Base-by-base conservation (phyloP, 345 rosid species). In the Gossypium ekmanianum region DNA sequence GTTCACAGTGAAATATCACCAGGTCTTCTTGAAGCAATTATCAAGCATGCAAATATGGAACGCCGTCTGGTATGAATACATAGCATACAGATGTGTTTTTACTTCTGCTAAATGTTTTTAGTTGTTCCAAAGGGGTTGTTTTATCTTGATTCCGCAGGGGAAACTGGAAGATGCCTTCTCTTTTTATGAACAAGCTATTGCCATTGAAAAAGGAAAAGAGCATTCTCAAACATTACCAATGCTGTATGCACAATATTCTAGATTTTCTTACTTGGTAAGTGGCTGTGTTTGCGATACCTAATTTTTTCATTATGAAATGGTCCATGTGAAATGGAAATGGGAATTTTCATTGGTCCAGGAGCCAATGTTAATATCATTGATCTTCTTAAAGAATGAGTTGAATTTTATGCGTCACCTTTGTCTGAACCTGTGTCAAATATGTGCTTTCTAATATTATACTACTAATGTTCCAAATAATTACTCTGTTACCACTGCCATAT, bases 21-120 rank as follows among this genome's bases (percentile, higher is more conserved):
- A 14, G 99, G 97, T 71, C 92, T 95, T 73, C 81, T 95, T 73
- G 98, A 95, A 87, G 99, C 98, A 52, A 89, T 95, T 81, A 84
- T 87, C 20, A 93, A 91, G 82, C 99, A 95, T 81, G 98, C 97
- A 2, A 89, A 93, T 83, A 93, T 95, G 99, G 99, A 95, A 81
- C 77, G n/a, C 12, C 85, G 98, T 64, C 83, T 84, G 85, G 98
- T 93, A 86, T 74, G 90, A 56, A 70, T 81, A 22, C 63, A 48
- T 48, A 55, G 58, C 74, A 52, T 55, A 71, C 74, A 64, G 14
- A 29, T 83, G 17, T 68, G 69, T 18, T 66, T 79, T 51, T 51
- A 14, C 56, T 51, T 51, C n/a, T 51, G 56, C 7, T 11, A 61
- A 11, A 47, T 45, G 70, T 74, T 14, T 41, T 26, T 61, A 61